phyloP scores from a whole-genome alignment of 2,329 filamentous ascomycete species.

The Acephala macrosclerotiorum region DNA sequence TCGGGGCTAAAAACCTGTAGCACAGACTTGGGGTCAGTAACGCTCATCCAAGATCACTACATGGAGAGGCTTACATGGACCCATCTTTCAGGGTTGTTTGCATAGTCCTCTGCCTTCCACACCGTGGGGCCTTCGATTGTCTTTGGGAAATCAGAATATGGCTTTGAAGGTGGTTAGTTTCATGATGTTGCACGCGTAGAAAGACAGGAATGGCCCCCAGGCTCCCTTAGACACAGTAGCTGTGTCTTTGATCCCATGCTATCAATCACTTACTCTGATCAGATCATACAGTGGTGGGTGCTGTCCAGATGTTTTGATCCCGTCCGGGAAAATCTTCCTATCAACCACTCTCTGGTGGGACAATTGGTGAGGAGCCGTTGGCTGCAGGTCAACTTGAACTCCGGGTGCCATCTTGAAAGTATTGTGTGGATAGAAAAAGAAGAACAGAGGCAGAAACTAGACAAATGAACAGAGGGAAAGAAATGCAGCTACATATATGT shows the following conservation, averaged over 20 bases:
- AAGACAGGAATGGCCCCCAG: background rate
- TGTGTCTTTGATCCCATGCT: background rate
- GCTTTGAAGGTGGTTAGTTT: slow-evolving; percentile 39
- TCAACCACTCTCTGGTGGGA: slow-evolving; percentile 27
- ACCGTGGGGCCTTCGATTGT: slow-evolving; percentile 75
- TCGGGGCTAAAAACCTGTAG: slow-evolving; percentile 60
- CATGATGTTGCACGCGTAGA: background rate
- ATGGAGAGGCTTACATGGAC: slow-evolving; percentile 58
- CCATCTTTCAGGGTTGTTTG: slow-evolving; percentile 58
- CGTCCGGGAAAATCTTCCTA: slow-evolving; percentile 44
- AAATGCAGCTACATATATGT: background rate
- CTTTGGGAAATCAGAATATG: slow-evolving; percentile 75
- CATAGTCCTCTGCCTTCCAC: slow-evolving; percentile 62
- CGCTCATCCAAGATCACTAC: background rate
- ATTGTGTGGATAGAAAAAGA: background rate
- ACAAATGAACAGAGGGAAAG: background rate
- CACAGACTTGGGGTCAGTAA: background rate
- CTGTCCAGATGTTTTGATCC: slow-evolving; percentile 66
- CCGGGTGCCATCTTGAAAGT: slow-evolving; percentile 19
- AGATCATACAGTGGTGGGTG: slow-evolving; percentile 71
- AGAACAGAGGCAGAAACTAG: background rate
- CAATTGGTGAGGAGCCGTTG: slow-evolving; percentile 18
- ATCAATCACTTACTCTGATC: slow-evolving; percentile 48
- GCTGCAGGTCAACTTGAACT: slow-evolving; percentile 17
- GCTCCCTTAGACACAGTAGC: background rate